A percentile compares a stretch with the other conserved stretches of the same genome.
phyloP scores from a whole-genome alignment of 73 alveolate species.

The Paramecium tetraurelia region DNA sequence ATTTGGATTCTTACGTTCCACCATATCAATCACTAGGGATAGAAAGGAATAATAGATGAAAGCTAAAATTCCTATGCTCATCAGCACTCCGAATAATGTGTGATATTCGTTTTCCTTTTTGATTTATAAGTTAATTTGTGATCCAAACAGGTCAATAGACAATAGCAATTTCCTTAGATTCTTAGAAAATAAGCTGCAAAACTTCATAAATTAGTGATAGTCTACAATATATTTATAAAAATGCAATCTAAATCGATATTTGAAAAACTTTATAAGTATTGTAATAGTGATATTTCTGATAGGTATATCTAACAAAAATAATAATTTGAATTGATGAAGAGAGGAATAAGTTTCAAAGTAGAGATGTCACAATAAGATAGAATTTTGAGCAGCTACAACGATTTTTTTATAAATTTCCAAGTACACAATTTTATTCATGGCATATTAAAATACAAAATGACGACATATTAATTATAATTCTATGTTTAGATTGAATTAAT shows the following conservation, averaged over 20 bases:
- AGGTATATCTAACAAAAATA: not conserved
- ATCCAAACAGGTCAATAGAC: not conserved
- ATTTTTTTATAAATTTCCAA: not conserved
- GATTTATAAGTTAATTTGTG: not conserved
- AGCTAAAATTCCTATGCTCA: not conserved
- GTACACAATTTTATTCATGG: not conserved
- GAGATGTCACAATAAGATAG: not conserved
- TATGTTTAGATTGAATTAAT: not conserved
- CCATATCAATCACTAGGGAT: not conserved
- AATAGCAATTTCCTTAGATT: not conserved
- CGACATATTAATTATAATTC: constrained; percentile 24
- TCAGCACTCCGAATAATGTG: not conserved
- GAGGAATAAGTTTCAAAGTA: not conserved
- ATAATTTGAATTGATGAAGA: no score
- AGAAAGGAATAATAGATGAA: not conserved
- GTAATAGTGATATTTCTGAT: not conserved
- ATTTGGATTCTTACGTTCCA: not conserved
- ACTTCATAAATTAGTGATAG: not conserved
- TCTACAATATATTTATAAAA: not conserved
- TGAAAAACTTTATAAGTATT: not conserved
- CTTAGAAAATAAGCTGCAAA: not conserved
- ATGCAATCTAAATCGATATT: not conserved
- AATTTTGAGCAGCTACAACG: not conserved
- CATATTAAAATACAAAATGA: constrained; percentile 9
- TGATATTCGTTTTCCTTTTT: constrained; percentile 21